Conservation (phyloP, 1,284 basidiomycete species). For the Moesziomyces sp. region DNA sequence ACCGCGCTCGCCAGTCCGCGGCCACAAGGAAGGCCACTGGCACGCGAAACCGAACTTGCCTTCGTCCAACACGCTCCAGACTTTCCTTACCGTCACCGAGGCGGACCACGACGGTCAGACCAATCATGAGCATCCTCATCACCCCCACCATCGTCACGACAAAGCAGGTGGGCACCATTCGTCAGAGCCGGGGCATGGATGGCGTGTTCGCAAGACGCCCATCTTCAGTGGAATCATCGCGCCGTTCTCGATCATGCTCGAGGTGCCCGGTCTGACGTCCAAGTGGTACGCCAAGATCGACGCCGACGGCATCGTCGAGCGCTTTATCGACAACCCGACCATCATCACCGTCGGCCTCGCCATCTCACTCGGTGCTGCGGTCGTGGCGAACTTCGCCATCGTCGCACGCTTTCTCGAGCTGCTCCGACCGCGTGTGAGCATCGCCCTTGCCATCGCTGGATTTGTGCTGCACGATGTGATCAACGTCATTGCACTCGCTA, state of each 20-base stretch:
- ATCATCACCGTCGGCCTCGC: conserved; percentile 75
- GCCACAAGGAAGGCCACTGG: not conserved
- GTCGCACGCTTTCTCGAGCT: conserved; percentile 76
- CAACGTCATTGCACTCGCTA: conserved; percentile 75
- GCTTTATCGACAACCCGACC: conserved; percentile 64
- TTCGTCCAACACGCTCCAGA: conserved; percentile 23
- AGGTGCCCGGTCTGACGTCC: conserved; percentile 66
- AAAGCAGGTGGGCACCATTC: not conserved
- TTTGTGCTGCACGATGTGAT: conserved; percentile 75
- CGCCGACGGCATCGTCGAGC: conserved; percentile 20
- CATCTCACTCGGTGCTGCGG: conserved; percentile 77
- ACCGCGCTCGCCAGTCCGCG: conserved; percentile 9
- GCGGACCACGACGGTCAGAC: not conserved
- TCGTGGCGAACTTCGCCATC: conserved; percentile 78
- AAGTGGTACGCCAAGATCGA: conserved; percentile 56
- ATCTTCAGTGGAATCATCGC: conserved; percentile 75
- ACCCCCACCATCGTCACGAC: not conserved
- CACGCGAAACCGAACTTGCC: not conserved
- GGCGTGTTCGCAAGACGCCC: conserved; percentile 52
- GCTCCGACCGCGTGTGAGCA: conserved; percentile 70
- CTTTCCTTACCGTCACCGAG: conserved; percentile 26
- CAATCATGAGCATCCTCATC: not conserved
- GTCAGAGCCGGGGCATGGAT: conserved; percentile 1
- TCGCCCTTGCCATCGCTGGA: conserved; percentile 75
- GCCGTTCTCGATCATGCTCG: conserved; percentile 81